phyloP scores from a whole-genome alignment of 305 asterid genomes.

The Ajuga reptans region DNA sequence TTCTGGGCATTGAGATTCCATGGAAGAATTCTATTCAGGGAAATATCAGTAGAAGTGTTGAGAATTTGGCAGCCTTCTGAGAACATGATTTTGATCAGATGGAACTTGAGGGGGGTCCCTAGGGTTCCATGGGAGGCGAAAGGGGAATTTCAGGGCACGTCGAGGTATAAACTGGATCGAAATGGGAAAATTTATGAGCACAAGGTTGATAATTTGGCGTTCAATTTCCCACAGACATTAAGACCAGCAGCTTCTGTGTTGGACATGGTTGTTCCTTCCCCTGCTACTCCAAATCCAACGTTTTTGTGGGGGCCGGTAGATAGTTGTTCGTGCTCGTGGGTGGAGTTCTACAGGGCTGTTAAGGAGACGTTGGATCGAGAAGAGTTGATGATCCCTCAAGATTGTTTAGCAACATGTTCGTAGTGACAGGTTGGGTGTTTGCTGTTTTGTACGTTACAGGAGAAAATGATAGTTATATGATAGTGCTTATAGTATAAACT shows the following conservation, averaged over 20 bases:
- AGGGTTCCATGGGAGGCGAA: conserved; percentile 76
- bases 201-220: conserved; percentile 71
- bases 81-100: conserved; percentile 58
- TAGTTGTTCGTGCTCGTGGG: conserved; percentile 42
- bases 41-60: conserved; percentile 56
- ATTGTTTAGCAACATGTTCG: conserved; percentile 55
- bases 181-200: conserved; percentile 77
- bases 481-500: conserved; percentile 20
- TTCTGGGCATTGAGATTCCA: conserved; percentile 87
- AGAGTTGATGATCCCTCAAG: conserved; percentile 34
- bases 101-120: conserved; percentile 65
- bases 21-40: conserved; percentile 65
- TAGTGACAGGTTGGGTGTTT: conserved; percentile 27
- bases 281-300: conserved; percentile 68
- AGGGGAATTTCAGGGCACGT: conserved; percentile 73
- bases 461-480: background rate
- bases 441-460: background rate
- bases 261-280: conserved; percentile 61
- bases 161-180: conserved; percentile 62
- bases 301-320: conserved; percentile 43
- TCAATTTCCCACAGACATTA: conserved; percentile 55
- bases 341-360: conserved; percentile 57
- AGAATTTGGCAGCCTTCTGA: conserved; percentile 85
- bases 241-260: conserved; percentile 63
- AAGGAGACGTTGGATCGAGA: conserved; percentile 42